A percentile compares a stretch with the other conserved stretches of the same genome.
These are phyloP conservation scores for Pascua guehoae DNA, from an alignment of 1,284 basidiomycete genomes.

Conservation along the genomic window DNA sequence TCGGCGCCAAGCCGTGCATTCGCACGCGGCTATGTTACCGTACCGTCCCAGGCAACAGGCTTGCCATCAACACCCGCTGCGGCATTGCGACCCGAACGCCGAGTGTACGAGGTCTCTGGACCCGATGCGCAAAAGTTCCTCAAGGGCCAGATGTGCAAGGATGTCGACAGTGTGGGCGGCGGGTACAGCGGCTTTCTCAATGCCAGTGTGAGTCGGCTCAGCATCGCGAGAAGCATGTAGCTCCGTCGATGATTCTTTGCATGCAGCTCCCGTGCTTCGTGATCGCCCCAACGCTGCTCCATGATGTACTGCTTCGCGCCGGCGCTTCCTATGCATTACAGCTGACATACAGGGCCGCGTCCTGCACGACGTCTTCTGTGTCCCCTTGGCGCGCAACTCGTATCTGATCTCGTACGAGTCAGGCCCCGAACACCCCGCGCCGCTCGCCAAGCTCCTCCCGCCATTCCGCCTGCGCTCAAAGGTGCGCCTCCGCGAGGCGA, in stretches of 20 bases:
- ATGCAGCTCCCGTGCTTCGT: too few relatives aligned
- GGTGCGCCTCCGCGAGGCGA: constrained; percentile 74
- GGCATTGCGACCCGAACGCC: neutral
- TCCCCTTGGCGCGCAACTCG: constrained; percentile 51
- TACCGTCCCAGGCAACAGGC: neutral
- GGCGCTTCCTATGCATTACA: neutral
- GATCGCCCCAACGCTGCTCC: neutral
- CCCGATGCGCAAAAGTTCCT: constrained; percentile 80
- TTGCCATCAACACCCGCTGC: neutral
- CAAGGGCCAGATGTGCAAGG: constrained; percentile 72
- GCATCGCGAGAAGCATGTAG: too few relatives aligned
- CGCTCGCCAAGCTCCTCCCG: constrained; percentile 32
- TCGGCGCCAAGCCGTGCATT: neutral
- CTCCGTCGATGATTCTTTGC: too few relatives aligned
- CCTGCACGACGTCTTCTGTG: constrained; percentile 81
- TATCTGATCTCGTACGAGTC: constrained; percentile 54
- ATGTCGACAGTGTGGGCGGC: constrained; percentile 55
- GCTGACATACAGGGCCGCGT: constrained; percentile 68
- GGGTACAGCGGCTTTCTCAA: constrained; percentile 81
- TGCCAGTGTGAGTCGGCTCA: constrained; percentile 63
- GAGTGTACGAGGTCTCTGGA: constrained; percentile 66
- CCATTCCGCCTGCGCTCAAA: constrained; percentile 86
- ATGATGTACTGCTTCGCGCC: too few relatives aligned
- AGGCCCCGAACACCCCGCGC: constrained; percentile 73
- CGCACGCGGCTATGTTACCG: neutral